Conservation (phyloP, 1,284 basidiomycete genomes). For the Sporisorium iseilematis-ciliati region DNA sequence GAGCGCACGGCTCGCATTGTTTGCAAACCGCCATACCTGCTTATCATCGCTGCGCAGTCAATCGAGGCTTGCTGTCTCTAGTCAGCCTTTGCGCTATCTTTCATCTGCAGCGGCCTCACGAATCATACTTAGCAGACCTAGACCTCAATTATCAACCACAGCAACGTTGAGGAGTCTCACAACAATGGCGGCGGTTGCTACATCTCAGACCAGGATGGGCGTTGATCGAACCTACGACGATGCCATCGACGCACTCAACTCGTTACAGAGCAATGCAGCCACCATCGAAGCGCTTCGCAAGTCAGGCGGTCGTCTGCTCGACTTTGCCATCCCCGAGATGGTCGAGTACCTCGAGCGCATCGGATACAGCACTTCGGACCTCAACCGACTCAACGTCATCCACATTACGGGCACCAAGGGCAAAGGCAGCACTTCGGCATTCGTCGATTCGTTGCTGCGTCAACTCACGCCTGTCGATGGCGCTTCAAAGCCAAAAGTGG, state of each 20-base stretch:
- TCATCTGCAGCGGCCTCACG: neutral
- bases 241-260: slow-evolving; percentile 88
- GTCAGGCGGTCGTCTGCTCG: slow-evolving; percentile 78
- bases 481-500: slow-evolving; percentile 69
- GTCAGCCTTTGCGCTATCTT: neutral
- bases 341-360: slow-evolving; percentile 87
- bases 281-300: slow-evolving; percentile 85
- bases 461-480: slow-evolving; percentile 48
- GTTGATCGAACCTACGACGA: slow-evolving; percentile 72
- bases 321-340: slow-evolving; percentile 87
- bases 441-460: slow-evolving; percentile 72
- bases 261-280: slow-evolving; percentile 93
- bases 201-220: slow-evolving; percentile 2
- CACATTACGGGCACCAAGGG: slow-evolving; percentile 99
- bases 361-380: slow-evolving; percentile 82
- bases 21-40: slow-evolving; percentile 3
- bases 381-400: slow-evolving; percentile 90
- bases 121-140: neutral
- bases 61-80: neutral
- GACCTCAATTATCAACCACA: neutral
- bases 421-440: slow-evolving; percentile 97
- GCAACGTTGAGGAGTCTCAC: neutral
- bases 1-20: neutral
- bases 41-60: neutral
- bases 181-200: slow-evolving; percentile 20